A percentile compares a stretch with the other conserved stretches of the same genome.
phyloP scores from a whole-genome alignment of 2,329 filamentous ascomycete species.

The Venturia nashicola region DNA sequence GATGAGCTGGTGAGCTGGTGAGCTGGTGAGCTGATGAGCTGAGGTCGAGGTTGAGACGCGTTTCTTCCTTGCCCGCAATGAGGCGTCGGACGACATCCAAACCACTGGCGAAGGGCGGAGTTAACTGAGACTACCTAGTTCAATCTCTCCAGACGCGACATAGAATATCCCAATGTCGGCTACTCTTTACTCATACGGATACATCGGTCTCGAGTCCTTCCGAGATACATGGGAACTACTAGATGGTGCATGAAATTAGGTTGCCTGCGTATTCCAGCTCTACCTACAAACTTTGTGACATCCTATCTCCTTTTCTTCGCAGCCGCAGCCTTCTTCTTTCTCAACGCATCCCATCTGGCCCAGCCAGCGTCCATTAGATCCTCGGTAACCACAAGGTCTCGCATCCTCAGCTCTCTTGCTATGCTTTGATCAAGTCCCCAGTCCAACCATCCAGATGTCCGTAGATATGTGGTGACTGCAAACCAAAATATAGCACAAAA shows the following conservation, averaged over 20 bases:
- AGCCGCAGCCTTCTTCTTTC: constrained; percentile 26
- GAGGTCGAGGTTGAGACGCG: not conserved
- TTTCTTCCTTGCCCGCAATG: not conserved
- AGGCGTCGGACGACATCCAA: not conserved
- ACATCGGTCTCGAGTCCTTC: not conserved
- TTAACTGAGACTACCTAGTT: no score
- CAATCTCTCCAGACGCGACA: no score
- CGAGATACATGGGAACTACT: not conserved
- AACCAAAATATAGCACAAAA: constrained; percentile 72
- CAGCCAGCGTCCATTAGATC: constrained; percentile 85
- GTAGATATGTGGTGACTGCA: constrained; percentile 49
- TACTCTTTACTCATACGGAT: no score
- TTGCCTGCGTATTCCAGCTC: not conserved
- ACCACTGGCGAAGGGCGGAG: no score
- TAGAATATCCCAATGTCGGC: not conserved
- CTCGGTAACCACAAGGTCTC: constrained; percentile 78
- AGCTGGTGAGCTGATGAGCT: not conserved
- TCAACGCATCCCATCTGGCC: constrained; percentile 69
- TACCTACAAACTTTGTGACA: not conserved
- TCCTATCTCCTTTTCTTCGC: constrained; percentile 19
- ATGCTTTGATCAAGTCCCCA: constrained; percentile 58
- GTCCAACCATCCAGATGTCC: constrained; percentile 56
- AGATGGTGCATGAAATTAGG: not conserved
- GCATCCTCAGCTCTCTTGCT: constrained; percentile 54
- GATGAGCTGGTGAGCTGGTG: not conserved